phyloP scores from a whole-genome alignment of 305 asterid species.

The Lippia alba region DNA sequence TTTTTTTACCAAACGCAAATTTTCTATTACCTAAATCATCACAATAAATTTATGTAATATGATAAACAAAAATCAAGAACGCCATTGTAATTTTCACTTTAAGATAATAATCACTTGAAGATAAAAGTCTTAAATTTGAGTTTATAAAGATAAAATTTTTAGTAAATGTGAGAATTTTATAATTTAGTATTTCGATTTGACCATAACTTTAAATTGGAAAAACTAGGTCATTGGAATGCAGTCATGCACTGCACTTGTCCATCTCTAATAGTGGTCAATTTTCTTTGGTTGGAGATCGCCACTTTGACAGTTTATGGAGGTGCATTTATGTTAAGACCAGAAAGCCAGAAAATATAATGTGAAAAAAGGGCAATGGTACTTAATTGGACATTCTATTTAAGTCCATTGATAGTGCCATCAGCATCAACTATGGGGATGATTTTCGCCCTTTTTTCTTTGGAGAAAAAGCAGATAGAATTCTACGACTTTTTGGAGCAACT shows the following conservation, averaged over 20 bases:
- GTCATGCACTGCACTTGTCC: background rate
- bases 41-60: too few species aligned
- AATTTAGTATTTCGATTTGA: too few species aligned
- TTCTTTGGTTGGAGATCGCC: slow-evolving; percentile 14
- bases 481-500: slow-evolving; percentile 40
- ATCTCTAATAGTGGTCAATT: background rate
- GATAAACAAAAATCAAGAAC: too few species aligned
- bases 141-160: too few species aligned
- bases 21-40: too few species aligned
- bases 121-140: too few species aligned
- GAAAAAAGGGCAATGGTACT: slow-evolving; percentile 35
- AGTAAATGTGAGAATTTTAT: too few species aligned
- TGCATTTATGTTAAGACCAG: slow-evolving; percentile 32
- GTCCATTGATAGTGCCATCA: slow-evolving; percentile 48
- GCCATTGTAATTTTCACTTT: too few species aligned
- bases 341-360: slow-evolving; percentile 27
- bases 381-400: slow-evolving; percentile 29
- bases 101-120: too few species aligned
- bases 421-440: slow-evolving; percentile 38
- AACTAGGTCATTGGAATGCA: background rate
- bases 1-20: too few species aligned
- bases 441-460: slow-evolving; percentile 34
- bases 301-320: slow-evolving; percentile 25
- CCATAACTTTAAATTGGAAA: too few species aligned
- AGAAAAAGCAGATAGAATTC: slow-evolving; percentile 34